Conservation (phyloP, 345 rosid species). For the Eucalyptus dawsonii region DNA sequence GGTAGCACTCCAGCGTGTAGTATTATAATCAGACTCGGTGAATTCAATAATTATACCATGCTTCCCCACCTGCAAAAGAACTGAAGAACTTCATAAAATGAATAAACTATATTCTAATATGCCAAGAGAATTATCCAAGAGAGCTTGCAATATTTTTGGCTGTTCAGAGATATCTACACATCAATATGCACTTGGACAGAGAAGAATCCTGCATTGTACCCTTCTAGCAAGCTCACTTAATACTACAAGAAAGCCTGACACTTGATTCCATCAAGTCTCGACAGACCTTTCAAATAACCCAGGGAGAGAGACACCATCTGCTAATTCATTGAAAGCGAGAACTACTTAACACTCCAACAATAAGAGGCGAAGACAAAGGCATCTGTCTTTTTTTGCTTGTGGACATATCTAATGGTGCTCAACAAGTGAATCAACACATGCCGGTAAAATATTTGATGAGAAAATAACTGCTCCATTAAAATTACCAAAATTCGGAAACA, state of each 20-base stretch:
- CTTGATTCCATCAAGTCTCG: not conserved
- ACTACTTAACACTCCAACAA: not conserved
- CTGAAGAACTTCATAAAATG: not conserved
- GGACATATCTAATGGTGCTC: not conserved
- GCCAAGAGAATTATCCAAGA: not conserved
- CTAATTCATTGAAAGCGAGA: not conserved
- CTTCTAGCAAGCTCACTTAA: not conserved
- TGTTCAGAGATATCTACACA: not conserved
- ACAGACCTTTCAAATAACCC: not conserved
- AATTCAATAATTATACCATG: conserved; percentile 96
- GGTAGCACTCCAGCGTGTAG: conserved; percentile 70
- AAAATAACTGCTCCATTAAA: not conserved
- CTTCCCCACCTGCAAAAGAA: conserved; percentile 54
- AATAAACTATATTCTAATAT: not conserved
- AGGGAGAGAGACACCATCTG: not conserved
- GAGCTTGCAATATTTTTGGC: not conserved
- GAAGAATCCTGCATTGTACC: not conserved
- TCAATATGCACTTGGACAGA: not conserved
- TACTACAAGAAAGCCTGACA: not conserved
- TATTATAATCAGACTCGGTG: conserved; percentile 49
- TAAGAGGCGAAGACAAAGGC: not conserved
- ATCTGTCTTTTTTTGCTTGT: not conserved
- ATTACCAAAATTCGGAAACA: not conserved
- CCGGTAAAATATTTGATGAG: not conserved
- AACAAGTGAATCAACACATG: not conserved